phyloP scores from a whole-genome alignment of 1,284 basidiomycete species.

The Pisolithus thermaeus region DNA sequence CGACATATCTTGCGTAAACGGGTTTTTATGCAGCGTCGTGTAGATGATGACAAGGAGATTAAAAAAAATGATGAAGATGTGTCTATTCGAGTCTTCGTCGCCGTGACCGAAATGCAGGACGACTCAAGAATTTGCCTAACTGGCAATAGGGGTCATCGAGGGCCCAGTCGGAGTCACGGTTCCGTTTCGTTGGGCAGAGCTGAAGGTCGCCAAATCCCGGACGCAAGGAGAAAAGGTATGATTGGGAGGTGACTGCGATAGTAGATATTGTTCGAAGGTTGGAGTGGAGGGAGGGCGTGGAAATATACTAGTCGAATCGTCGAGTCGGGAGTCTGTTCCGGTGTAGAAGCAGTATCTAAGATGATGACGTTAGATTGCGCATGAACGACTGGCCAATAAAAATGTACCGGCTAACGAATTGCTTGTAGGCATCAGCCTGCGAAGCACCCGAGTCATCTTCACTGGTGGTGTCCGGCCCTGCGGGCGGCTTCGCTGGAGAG shows the following conservation, averaged over 20 bases:
- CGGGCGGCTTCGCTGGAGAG: conserved; percentile 31
- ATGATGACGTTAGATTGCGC: conserved; percentile 6
- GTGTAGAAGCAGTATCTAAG: conserved; percentile 75
- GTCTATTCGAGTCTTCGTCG: not conserved
- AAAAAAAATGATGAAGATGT: not conserved
- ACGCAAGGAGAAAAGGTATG: conserved; percentile 11
- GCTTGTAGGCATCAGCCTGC: conserved; percentile 41
- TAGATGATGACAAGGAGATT: not conserved
- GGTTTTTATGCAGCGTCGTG: not conserved
- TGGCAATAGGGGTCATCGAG: conserved; percentile 3
- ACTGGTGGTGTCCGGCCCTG: conserved; percentile 20
- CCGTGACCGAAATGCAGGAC: not conserved
- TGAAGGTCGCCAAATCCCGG: conserved; percentile 4
- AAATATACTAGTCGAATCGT: conserved; percentile 29
- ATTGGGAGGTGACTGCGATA: conserved; percentile 20
- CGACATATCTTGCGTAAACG: not conserved
- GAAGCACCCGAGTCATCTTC: conserved; percentile 22
- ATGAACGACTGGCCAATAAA: not conserved
- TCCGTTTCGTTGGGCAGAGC: not conserved
- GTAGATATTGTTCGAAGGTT: conserved; percentile 46
- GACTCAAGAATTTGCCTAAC: not conserved
- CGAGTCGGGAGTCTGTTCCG: conserved; percentile 35
- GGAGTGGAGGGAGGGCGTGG: conserved; percentile 52
- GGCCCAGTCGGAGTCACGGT: not conserved
- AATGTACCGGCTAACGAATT: conserved; percentile 60